Evolutionary conservation across 2,329 filamentous ascomycete species (phyloP).

Genomic region (Biscogniauxia mediterranea): DNA sequence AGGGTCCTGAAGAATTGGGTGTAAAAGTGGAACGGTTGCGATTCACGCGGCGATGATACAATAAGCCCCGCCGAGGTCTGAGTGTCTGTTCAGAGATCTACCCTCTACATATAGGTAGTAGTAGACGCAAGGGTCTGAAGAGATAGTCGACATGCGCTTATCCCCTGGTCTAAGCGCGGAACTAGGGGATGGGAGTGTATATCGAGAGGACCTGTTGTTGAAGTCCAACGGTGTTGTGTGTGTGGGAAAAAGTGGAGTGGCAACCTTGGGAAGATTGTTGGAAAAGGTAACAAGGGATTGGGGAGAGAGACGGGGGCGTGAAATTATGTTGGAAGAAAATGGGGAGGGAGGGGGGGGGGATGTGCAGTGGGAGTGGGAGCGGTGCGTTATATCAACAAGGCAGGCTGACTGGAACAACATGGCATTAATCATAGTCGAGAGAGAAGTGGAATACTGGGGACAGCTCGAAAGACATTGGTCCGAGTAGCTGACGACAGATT

Average conservation of each 20-base stretch:
- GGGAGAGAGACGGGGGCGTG: neutral
- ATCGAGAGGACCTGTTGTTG: conserved; percentile 14
- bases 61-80: conserved; percentile 29
- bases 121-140: conserved; percentile 20
- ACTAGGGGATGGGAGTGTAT: conserved; percentile 15
- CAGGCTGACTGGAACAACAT: conserved; percentile 30
- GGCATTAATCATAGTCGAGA: conserved; percentile 26
- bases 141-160: conserved; percentile 13
- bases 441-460: conserved; percentile 19
- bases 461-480: neutral
- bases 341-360: neutral
- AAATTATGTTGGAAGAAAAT: neutral
- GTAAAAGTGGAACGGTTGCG: conserved; percentile 18
- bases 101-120: neutral
- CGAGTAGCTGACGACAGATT: conserved; percentile 13
- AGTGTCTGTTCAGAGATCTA: conserved; percentile 20
- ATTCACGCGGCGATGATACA: conserved; percentile 26
- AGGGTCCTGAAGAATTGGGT: conserved; percentile 20
- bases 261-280: conserved; percentile 3
- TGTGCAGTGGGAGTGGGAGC: conserved; percentile 16
- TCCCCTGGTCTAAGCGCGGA: conserved; percentile 23
- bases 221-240: conserved; percentile 20
- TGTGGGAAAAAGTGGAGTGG: conserved; percentile 17
- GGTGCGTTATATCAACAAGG: conserved; percentile 29
- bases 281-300: neutral